Percentiles rank a stretch among this genome's conserved stretches.
Evolutionary conservation across 164 flowering plant species (phyloP).

Genomic region (Cinnamomum chago): DNA sequence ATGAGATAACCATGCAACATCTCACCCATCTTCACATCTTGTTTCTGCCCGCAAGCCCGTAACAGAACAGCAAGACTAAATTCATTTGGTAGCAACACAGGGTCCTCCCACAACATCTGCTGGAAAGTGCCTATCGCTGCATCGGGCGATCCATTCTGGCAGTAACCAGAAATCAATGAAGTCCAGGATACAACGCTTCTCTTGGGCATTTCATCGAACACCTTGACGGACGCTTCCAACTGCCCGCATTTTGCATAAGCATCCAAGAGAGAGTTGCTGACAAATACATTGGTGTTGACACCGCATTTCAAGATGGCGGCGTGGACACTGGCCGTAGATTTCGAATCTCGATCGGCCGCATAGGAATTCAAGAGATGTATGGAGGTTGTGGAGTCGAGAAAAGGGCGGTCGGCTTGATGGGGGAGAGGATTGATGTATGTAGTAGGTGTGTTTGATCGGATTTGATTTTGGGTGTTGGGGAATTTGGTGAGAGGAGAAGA

Average conservation of each 20-base stretch:
- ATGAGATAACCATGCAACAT: conserved; percentile 13
- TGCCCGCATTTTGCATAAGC: conserved; percentile 15
- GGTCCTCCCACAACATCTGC: conserved; percentile 10
- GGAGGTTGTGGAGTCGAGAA: not conserved
- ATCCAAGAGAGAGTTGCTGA: conserved; percentile 18
- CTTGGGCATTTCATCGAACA: conserved; percentile 23
- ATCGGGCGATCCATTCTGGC: conserved; percentile 6
- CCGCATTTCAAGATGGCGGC: conserved; percentile 3
- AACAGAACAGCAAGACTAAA: conserved; percentile 18
- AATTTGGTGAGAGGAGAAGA: not conserved
- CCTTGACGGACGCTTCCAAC: conserved; percentile 6
- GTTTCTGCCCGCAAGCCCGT: conserved; percentile 12
- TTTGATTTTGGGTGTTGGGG: not conserved
- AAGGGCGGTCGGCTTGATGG: not conserved
- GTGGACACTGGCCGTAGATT: not conserved
- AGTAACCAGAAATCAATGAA: conserved; percentile 14
- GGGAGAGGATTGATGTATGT: not conserved
- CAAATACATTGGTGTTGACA: not conserved
- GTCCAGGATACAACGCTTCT: conserved; percentile 26
- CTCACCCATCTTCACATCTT: conserved; percentile 11
- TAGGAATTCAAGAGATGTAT: conserved; percentile 5
- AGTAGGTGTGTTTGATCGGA: not conserved
- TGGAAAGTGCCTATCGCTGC: conserved; percentile 8
- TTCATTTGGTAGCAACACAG: conserved; percentile 15
- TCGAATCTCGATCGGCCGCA: not conserved